These are phyloP conservation scores for Obelidium mucronatum DNA, from an alignment of 192 early-diverging fungal species.

Conservation along the genomic window DNA sequence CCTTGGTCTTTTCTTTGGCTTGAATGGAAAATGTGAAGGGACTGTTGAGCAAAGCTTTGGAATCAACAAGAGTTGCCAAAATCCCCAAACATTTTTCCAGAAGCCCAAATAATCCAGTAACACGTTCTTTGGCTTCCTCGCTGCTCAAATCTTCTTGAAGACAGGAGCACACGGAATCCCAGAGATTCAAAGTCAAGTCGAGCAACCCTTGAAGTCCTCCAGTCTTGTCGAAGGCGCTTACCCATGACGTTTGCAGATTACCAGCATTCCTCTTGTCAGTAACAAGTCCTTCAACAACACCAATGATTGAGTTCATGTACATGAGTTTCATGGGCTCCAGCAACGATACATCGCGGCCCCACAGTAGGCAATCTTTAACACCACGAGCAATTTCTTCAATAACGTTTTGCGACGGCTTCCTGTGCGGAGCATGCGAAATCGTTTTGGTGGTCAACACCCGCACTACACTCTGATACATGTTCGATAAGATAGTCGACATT, in stretches of 20 bases:
- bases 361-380: slow-evolving; percentile 61
- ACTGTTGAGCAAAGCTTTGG: slow-evolving; percentile 77
- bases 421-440: slow-evolving; percentile 53
- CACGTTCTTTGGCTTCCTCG: slow-evolving; percentile 47
- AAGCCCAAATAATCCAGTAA: slow-evolving; percentile 49
- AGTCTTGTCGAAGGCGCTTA: slow-evolving; percentile 65
- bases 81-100: slow-evolving; percentile 68
- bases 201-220: slow-evolving; percentile 63
- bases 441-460: slow-evolving; percentile 68
- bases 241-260: slow-evolving; percentile 67
- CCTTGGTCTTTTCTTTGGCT: slow-evolving; percentile 61
- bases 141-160: background rate
- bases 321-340: background rate
- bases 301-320: background rate
- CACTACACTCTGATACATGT: slow-evolving; percentile 72
- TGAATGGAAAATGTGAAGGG: slow-evolving; percentile 64
- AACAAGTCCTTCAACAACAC: slow-evolving; percentile 23
- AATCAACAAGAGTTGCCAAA: slow-evolving; percentile 73
- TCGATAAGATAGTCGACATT: slow-evolving; percentile 67
- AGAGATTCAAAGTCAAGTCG: slow-evolving; percentile 51
- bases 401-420: slow-evolving; percentile 61
- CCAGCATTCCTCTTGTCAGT: slow-evolving; percentile 59
- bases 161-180: slow-evolving; percentile 38
- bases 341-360: background rate
- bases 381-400: slow-evolving; percentile 65